Evolutionary conservation across 805 yeast species (phyloP).

Genomic region (Jamesozyma rosinii): DNA sequence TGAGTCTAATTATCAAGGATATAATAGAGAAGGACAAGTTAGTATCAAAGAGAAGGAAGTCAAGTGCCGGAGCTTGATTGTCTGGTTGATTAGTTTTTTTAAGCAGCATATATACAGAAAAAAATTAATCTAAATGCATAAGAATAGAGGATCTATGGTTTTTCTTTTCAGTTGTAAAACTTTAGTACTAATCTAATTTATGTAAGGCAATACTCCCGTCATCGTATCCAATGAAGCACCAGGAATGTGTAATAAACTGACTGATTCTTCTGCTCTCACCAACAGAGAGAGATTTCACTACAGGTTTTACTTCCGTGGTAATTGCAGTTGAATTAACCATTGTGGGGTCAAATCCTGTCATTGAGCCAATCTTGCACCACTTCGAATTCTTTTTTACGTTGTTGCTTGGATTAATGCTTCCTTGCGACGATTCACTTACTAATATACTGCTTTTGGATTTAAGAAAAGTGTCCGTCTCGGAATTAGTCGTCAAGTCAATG

Average conservation of each 20-base stretch:
- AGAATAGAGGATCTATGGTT: too few species aligned
- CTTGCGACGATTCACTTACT: slow-evolving; percentile 20
- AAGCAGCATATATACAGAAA: not conserved
- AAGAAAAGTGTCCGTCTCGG: slow-evolving; percentile 2
- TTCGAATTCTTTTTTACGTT: not conserved
- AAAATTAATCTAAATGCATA: too few species aligned
- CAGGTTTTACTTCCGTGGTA: not conserved
- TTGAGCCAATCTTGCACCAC: slow-evolving; percentile 4
- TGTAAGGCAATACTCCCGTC: slow-evolving; percentile 24
- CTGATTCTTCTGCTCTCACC: not conserved
- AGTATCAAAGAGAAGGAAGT: slow-evolving; percentile 3
- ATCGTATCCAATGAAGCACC: slow-evolving; percentile 29
- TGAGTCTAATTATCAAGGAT: slow-evolving; percentile 52
- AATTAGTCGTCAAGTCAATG: slow-evolving; percentile 2
- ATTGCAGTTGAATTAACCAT: not conserved
- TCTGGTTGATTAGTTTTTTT: not conserved
- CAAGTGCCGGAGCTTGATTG: not conserved
- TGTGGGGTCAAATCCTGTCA: slow-evolving; percentile 4
- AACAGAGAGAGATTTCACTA: not conserved
- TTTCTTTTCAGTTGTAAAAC: too few species aligned
- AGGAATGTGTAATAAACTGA: slow-evolving; percentile 10
- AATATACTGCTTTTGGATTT: slow-evolving; percentile 18
- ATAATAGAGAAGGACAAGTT: slow-evolving; percentile 39
- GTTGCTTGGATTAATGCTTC: slow-evolving; percentile 11
- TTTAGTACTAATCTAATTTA: slow-evolving; percentile 5